phyloP scores from a whole-genome alignment of 306 rosid genomes.

The Cercis canadensis region DNA sequence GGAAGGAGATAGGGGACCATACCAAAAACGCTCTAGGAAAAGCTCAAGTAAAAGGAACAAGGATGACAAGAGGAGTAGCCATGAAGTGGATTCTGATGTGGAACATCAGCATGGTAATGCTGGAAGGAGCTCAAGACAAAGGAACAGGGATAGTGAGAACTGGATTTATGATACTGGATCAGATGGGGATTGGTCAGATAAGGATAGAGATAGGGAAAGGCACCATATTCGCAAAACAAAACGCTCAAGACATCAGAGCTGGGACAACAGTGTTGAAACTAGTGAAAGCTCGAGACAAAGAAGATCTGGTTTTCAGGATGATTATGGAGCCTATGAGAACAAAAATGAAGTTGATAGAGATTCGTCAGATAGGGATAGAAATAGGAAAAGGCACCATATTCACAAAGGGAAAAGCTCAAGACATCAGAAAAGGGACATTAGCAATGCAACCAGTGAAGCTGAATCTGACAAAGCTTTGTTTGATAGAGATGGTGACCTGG shows the following conservation, averaged over 20 bases:
- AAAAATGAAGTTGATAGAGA: constrained; percentile 30
- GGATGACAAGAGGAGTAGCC: constrained; percentile 36
- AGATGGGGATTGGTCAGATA: constrained; percentile 33
- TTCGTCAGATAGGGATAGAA: constrained; percentile 31
- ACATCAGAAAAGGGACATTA: constrained; percentile 22
- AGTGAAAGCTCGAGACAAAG: too few relatives aligned
- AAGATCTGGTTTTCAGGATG: too few relatives aligned
- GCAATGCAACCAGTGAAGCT: constrained; percentile 29
- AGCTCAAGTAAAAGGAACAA: constrained; percentile 36
- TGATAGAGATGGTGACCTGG: constrained; percentile 39
- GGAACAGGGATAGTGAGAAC: constrained; percentile 3
- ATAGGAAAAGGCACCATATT: constrained; percentile 28
- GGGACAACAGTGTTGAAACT: constrained; percentile 2
- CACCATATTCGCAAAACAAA: background rate
- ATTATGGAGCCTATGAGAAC: too few relatives aligned
- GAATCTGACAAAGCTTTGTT: constrained; percentile 33
- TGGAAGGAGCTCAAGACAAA: constrained; percentile 41
- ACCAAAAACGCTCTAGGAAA: constrained; percentile 33
- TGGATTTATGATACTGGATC: constrained; percentile 28
- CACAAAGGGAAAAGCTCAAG: constrained; percentile 44
- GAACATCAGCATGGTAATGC: constrained; percentile 18
- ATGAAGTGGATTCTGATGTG: constrained; percentile 49
- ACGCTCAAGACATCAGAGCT: constrained; percentile 41
- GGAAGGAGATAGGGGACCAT: constrained; percentile 41
- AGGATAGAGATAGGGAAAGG: constrained; percentile 20